Percentiles rank a stretch among this genome's conserved stretches.
These are phyloP conservation scores for Quercus wislizeni DNA, from an alignment of 306 rosid species.

Conservation along the genomic window DNA sequence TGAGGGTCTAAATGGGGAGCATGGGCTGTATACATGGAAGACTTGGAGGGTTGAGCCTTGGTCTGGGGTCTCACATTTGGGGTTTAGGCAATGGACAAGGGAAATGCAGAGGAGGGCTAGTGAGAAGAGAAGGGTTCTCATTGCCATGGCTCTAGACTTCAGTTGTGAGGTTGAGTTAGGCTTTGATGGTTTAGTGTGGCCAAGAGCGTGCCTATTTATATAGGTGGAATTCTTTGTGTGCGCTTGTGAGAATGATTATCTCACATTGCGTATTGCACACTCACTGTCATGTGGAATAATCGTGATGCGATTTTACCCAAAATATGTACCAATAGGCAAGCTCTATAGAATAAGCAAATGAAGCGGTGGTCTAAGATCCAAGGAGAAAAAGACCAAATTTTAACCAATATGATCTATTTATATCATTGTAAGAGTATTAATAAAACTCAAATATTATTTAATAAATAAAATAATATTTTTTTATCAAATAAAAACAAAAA, in stretches of 20 bases:
- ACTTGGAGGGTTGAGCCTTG: conserved; percentile 62
- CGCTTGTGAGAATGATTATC: too few relatives aligned
- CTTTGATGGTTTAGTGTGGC: conserved; percentile 8
- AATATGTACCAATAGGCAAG: too few relatives aligned
- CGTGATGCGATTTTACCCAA: too few relatives aligned
- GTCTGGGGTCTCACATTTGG: conserved; percentile 42
- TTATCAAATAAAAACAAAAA: too few relatives aligned
- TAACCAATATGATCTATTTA: rapidly evolving
- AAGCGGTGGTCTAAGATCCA: too few relatives aligned
- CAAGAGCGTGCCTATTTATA: conserved; percentile 26
- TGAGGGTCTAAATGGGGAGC: conserved; percentile 70
- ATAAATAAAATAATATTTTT: too few relatives aligned
- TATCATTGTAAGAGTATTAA: too few relatives aligned
- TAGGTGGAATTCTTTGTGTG: background rate
- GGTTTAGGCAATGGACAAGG: conserved; percentile 34
- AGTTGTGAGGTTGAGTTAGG: background rate
- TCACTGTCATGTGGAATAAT: too few relatives aligned
- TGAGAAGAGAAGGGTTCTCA: conserved; percentile 31
- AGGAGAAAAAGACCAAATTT: too few relatives aligned
- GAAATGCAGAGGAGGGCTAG: conserved; percentile 24
- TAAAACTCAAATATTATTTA: too few relatives aligned
- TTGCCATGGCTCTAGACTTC: conserved; percentile 14
- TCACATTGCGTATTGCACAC: too few relatives aligned
- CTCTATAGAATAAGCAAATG: too few relatives aligned
- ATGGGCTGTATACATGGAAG: conserved; percentile 64